Evolutionary conservation across 2,329 filamentous ascomycete genomes (phyloP).

Genomic region (Exophiala mesophila): DNA sequence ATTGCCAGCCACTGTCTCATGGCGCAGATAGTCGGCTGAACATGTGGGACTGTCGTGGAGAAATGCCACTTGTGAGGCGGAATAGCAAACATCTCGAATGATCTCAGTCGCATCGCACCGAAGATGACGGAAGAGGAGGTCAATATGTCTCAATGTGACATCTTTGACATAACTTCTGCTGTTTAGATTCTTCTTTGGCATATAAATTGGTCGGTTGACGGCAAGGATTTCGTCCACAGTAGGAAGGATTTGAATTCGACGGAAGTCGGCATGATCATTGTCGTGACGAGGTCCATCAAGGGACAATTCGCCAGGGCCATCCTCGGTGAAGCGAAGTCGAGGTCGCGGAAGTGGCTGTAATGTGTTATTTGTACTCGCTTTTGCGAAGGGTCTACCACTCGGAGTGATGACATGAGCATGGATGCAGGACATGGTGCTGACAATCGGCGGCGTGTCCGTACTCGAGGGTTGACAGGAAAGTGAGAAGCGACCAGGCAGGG

Average conservation of each 20-base stretch:
- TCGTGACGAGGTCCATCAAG: conserved; percentile 30
- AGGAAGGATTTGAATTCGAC: conserved; percentile 34
- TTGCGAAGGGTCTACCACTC: background rate
- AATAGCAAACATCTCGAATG: conserved; percentile 31
- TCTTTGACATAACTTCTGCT: conserved; percentile 26
- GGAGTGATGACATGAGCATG: background rate
- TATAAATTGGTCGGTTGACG: conserved; percentile 29
- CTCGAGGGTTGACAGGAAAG: too few species aligned
- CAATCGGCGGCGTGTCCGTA: too few species aligned
- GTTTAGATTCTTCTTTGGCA: conserved; percentile 31
- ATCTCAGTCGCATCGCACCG: conserved; percentile 33
- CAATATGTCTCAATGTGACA: conserved; percentile 30
- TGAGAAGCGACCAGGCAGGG: too few species aligned
- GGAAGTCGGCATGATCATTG: conserved; percentile 35
- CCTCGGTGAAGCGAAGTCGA: conserved; percentile 17
- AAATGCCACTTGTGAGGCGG: conserved; percentile 21
- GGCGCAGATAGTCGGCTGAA: background rate
- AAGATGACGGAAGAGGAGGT: conserved; percentile 36
- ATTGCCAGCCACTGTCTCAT: conserved; percentile 17
- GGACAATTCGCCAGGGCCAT: conserved; percentile 28
- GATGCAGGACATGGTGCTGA: background rate
- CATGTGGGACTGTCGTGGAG: background rate
- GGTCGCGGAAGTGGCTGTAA: conserved; percentile 13
- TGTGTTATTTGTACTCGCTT: background rate
- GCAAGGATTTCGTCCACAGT: conserved; percentile 33